phyloP scores from a whole-genome alignment of 441 rosid species.

The Populus tomentosa region DNA sequence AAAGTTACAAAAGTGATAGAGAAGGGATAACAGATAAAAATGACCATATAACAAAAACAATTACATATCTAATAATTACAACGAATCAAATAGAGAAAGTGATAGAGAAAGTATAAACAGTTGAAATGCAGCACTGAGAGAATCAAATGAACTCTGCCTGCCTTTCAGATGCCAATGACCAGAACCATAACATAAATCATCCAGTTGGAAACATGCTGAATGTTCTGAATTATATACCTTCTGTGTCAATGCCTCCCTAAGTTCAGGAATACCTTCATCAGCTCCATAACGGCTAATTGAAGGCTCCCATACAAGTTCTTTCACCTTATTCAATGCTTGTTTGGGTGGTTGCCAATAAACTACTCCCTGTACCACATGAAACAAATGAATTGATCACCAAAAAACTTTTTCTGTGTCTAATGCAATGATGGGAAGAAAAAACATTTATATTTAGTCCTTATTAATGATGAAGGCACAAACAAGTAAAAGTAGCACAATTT shows the following conservation, averaged over 20 bases:
- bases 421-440: background rate
- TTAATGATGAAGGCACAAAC: background rate
- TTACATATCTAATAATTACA: background rate
- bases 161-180: background rate
- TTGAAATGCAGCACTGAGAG: conserved; percentile 2
- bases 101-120: background rate
- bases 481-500: background rate
- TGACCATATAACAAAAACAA: background rate
- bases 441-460: background rate
- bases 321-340: conserved; percentile 71
- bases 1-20: background rate
- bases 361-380: conserved; percentile 56
- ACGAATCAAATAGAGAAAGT: no score
- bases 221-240: conserved; percentile 44
- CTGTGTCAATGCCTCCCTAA: conserved; percentile 56
- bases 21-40: background rate
- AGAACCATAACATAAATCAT: conserved; percentile 11
- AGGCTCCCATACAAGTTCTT: conserved; percentile 82
- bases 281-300: conserved; percentile 76
- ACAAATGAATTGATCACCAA: background rate
- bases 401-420: background rate
- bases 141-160: conserved; percentile 9
- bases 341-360: conserved; percentile 96
- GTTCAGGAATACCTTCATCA: conserved; percentile 86
- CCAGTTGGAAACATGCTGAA: conserved; percentile 4